Percentiles rank a stretch among this genome's conserved stretches.
phyloP scores from a whole-genome alignment of 306 rosid species.

The Benincasa hispida region DNA sequence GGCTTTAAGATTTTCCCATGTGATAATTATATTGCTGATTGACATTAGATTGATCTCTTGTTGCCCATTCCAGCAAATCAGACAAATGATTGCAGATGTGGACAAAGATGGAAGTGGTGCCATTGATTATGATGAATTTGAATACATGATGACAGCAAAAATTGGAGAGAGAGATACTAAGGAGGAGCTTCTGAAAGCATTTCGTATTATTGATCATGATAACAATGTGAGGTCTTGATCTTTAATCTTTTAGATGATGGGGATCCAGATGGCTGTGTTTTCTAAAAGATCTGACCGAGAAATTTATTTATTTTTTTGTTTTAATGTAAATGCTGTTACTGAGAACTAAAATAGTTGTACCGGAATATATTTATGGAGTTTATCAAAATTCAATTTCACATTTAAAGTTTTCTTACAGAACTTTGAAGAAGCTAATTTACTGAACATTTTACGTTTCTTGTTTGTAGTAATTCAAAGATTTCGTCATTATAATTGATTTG shows the following conservation, averaged over 20 bases:
- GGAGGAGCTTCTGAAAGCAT: slow-evolving; percentile 94
- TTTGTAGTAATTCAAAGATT: too few species aligned
- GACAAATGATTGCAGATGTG: slow-evolving; percentile 93
- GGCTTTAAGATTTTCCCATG: background rate
- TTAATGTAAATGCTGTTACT: background rate
- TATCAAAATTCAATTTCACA: background rate
- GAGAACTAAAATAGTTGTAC: background rate
- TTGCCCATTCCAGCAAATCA: slow-evolving; percentile 60
- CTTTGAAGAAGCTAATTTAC: background rate
- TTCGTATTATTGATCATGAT: slow-evolving; percentile 66
- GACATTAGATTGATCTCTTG: slow-evolving; percentile 14
- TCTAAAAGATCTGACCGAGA: background rate
- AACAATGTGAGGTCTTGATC: slow-evolving; percentile 35
- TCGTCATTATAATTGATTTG: background rate
- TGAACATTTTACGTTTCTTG: background rate
- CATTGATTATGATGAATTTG: slow-evolving; percentile 88
- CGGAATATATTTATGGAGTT: background rate
- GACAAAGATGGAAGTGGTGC: slow-evolving; percentile 99
- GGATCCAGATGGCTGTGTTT: background rate
- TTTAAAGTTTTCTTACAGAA: background rate
- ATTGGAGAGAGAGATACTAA: slow-evolving; percentile 94
- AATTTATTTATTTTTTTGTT: background rate
- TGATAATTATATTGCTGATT: background rate
- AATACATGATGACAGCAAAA: slow-evolving; percentile 90
- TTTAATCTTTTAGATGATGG: background rate